Conservation (phyloP, 257 asterid species). For the Henckelia pumila region DNA sequence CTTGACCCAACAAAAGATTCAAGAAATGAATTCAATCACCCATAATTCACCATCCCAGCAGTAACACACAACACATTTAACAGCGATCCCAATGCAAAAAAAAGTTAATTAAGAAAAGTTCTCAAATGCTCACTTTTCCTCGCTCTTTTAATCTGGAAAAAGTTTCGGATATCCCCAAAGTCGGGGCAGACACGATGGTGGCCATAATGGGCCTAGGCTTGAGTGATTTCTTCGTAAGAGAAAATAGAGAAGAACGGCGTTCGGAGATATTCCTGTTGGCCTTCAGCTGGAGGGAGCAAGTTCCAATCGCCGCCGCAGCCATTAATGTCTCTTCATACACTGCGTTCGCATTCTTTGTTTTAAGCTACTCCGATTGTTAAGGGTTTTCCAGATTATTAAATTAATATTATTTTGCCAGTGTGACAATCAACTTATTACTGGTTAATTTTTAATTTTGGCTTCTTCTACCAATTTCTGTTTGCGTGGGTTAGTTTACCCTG, state of each 20-base stretch:
- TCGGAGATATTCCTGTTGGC: constrained; percentile 19
- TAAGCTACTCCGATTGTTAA: background rate
- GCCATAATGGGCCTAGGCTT: constrained; percentile 50
- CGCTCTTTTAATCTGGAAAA: constrained; percentile 53
- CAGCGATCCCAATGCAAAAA: background rate
- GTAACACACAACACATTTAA: background rate
- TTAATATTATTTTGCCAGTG: too few relatives aligned
- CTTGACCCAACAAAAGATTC: background rate
- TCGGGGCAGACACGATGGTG: constrained; percentile 37
- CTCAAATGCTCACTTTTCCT: constrained; percentile 50
- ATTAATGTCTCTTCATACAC: constrained; percentile 18
- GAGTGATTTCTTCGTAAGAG: constrained; percentile 27
- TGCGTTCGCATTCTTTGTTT: background rate
- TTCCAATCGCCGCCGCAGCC: constrained; percentile 45
- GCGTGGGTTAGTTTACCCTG: too few relatives aligned
- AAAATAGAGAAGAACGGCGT: constrained; percentile 22
- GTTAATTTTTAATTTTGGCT: too few relatives aligned
- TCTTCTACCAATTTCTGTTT: too few relatives aligned
- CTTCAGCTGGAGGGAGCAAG: constrained; percentile 39
- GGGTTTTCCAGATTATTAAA: constrained; percentile 9
- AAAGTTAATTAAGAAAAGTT: background rate
- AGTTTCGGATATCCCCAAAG: constrained; percentile 63
- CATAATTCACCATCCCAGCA: background rate
- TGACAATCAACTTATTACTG: too few relatives aligned
- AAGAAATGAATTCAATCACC: background rate